Percentiles rank a stretch among this genome's conserved stretches.
phyloP scores from a whole-genome alignment of 1,139 yeast species.

The Geotrichum reessii region DNA sequence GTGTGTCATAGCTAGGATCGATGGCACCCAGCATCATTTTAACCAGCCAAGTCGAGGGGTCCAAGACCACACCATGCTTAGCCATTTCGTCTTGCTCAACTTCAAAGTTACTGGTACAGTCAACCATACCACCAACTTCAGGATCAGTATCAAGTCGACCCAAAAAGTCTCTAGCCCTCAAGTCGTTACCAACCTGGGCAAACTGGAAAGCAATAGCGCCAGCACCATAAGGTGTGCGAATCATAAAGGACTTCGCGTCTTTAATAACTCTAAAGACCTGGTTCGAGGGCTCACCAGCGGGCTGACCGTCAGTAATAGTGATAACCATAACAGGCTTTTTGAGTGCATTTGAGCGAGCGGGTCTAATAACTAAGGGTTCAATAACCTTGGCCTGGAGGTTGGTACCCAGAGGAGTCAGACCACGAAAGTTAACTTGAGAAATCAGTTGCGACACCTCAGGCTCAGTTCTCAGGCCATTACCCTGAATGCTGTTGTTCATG shows the following conservation, averaged over 20 bases:
- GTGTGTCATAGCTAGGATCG: slow-evolving; percentile 31
- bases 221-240: slow-evolving; percentile 29
- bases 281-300: slow-evolving; percentile 33
- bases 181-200: slow-evolving; percentile 36
- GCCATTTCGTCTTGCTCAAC: slow-evolving; percentile 37
- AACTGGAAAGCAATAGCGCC: slow-evolving; percentile 36
- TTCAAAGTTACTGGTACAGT: slow-evolving; percentile 35
- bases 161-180: slow-evolving; percentile 35
- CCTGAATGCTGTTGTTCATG: slow-evolving; percentile 31
- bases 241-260: slow-evolving; percentile 29
- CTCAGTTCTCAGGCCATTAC: slow-evolving; percentile 30
- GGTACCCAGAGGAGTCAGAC: slow-evolving; percentile 36
- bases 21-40: slow-evolving; percentile 34
- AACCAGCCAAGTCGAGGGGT: slow-evolving; percentile 34
- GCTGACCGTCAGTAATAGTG: slow-evolving; percentile 35
- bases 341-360: slow-evolving; percentile 27
- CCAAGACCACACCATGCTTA: slow-evolving; percentile 31
- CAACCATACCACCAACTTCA: slow-evolving; percentile 34
- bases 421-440: slow-evolving; percentile 30
- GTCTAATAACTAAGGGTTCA: slow-evolving; percentile 32
- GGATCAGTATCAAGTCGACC: slow-evolving; percentile 31
- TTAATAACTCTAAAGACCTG: slow-evolving; percentile 30
- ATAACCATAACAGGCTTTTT: slow-evolving; percentile 34
- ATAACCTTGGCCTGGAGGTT: slow-evolving; percentile 29
- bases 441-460: slow-evolving; percentile 30